Percentiles rank a stretch among this genome's conserved stretches.
Conservation (phyloP, 2,329 filamentous ascomycete species). For the Pyrenophora seminiperda region DNA sequence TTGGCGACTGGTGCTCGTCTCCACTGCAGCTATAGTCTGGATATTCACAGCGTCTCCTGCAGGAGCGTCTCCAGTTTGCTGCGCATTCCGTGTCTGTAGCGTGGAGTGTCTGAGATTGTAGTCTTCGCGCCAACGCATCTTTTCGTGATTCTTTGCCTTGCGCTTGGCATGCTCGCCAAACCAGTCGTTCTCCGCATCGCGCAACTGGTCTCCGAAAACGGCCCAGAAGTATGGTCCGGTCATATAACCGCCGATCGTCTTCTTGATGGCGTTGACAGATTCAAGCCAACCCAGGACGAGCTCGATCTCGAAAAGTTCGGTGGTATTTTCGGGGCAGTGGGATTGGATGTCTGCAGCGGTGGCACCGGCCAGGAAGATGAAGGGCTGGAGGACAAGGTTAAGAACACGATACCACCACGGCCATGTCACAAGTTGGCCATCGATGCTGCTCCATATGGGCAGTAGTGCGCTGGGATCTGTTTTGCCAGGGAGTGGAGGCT, state of each 20-base stretch:
- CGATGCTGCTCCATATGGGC: conserved; percentile 75
- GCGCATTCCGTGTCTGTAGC: conserved; percentile 9
- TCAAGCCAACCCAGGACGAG: conserved; percentile 41
- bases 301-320: conserved; percentile 42
- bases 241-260: conserved; percentile 27
- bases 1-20: conserved; percentile 10
- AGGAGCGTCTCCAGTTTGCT: not conserved
- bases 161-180: conserved; percentile 40
- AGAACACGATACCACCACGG: conserved; percentile 69
- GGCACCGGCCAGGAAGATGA: conserved; percentile 67
- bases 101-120: conserved; percentile 28
- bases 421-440: conserved; percentile 61
- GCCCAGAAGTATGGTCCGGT: conserved; percentile 37
- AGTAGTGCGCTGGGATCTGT: conserved; percentile 54
- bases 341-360: conserved; percentile 59
- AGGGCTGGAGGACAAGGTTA: conserved; percentile 64
- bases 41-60: not conserved
- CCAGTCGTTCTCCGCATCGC: conserved; percentile 36
- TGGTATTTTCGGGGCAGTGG: conserved; percentile 32
- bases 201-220: conserved; percentile 39
- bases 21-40: not conserved
- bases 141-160: conserved; percentile 25
- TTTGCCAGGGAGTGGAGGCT: conserved; percentile 37
- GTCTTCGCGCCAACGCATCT: conserved; percentile 31
- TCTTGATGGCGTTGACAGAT: conserved; percentile 29